Evolutionary conservation across 371 early-diverging fungal species (phyloP).

Genomic region (Mortierella sp.): DNA sequence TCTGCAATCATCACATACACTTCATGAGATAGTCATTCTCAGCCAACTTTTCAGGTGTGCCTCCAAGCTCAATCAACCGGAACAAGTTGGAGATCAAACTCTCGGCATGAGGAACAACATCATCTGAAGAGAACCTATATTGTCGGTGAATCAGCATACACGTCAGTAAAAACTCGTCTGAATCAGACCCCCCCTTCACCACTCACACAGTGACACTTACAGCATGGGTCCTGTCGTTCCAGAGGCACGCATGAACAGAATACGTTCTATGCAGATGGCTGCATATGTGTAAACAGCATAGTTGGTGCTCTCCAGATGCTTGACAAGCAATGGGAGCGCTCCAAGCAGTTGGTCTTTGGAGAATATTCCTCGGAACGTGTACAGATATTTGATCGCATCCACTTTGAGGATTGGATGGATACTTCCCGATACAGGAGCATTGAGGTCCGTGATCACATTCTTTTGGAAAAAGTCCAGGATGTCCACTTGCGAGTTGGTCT

Average conservation of each 20-base stretch:
- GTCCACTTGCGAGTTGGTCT: slow-evolving; percentile 81
- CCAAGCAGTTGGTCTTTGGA: slow-evolving; percentile 80
- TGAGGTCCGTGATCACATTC: slow-evolving; percentile 86
- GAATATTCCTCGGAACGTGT: slow-evolving; percentile 92
- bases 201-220: slow-evolving; percentile 18
- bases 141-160: not conserved
- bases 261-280: slow-evolving; percentile 90
- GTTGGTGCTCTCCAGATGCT: slow-evolving; percentile 81
- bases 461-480: slow-evolving; percentile 84
- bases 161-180: not conserved
- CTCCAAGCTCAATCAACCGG: slow-evolving; percentile 72
- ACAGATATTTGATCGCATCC: slow-evolving; percentile 92
- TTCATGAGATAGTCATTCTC: slow-evolving; percentile 96
- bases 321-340: slow-evolving; percentile 83
- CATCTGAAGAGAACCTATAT: slow-evolving; percentile 72
- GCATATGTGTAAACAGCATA: slow-evolving; percentile 94
- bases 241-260: slow-evolving; percentile 84
- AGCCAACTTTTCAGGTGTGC: slow-evolving; percentile 86
- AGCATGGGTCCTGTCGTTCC: slow-evolving; percentile 67
- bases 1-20: slow-evolving; percentile 55
- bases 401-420: slow-evolving; percentile 91
- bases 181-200: too few relatives aligned
- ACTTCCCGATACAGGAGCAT: slow-evolving; percentile 74
- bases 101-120: slow-evolving; percentile 77
- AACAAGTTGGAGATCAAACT: slow-evolving; percentile 81